These are phyloP conservation scores for Neofusicoccum parvum DNA, from an alignment of 2,329 filamentous ascomycete species.

Conservation along the genomic window DNA sequence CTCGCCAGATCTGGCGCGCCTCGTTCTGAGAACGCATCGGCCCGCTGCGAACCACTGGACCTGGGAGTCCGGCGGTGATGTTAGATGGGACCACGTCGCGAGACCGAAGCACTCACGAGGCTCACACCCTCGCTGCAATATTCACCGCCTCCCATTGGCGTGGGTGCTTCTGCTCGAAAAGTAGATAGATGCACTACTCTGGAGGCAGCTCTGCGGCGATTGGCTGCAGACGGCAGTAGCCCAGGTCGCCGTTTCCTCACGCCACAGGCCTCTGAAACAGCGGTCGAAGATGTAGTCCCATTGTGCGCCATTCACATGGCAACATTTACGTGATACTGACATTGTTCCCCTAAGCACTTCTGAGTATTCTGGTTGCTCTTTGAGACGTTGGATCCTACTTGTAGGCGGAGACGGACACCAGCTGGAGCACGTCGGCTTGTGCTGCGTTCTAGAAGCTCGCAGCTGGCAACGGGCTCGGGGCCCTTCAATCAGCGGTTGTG, in stretches of 20 bases:
- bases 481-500: not conserved
- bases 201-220: not conserved
- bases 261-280: not conserved
- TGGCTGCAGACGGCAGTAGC: not conserved
- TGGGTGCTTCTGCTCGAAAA: not conserved
- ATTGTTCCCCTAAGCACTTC: no score
- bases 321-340: no score
- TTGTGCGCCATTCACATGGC: no score
- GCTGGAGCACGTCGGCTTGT: no score
- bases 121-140: not conserved
- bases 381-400: no score
- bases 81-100: not conserved
- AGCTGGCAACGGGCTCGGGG: not conserved
- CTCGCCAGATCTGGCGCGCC: not conserved
- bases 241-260: not conserved
- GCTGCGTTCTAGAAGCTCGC: not conserved
- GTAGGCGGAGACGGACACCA: no score
- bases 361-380: no score
- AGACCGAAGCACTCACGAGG: not conserved
- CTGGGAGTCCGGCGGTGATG: not conserved
- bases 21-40: slow-evolving; percentile 8
- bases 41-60: slow-evolving; percentile 13
- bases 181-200: not conserved
- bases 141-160: slow-evolving; percentile 2
- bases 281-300: not conserved